Evolutionary conservation across 495 filamentous ascomycete species (phyloP).

Genomic region (Penicillium diatomitis): DNA sequence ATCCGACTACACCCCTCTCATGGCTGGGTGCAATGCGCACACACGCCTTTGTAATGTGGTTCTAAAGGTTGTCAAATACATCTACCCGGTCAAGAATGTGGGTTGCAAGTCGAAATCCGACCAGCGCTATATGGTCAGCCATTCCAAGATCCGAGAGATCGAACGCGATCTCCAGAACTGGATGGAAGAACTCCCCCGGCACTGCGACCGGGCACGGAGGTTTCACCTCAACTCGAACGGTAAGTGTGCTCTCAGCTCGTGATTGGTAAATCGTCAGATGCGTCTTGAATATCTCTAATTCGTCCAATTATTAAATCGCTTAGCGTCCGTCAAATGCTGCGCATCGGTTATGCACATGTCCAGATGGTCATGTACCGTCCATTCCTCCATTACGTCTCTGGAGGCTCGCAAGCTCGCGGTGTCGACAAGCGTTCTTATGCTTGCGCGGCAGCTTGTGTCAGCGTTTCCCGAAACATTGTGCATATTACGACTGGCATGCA

Average conservation of each 20-base stretch:
- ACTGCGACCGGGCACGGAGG: slow-evolving; percentile 67
- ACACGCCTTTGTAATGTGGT: slow-evolving; percentile 68
- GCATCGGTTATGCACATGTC: slow-evolving; percentile 82
- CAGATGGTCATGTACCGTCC: slow-evolving; percentile 94
- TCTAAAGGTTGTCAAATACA: slow-evolving; percentile 74
- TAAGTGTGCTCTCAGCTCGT: slow-evolving; percentile 29
- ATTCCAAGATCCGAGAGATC: slow-evolving; percentile 81
- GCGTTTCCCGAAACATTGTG: slow-evolving; percentile 86
- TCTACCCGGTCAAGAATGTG: slow-evolving; percentile 79
- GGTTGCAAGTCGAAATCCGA: slow-evolving; percentile 36
- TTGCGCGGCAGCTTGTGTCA: slow-evolving; percentile 87
- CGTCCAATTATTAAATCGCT: neutral
- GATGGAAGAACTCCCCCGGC: slow-evolving; percentile 71
- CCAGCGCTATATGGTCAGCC: slow-evolving; percentile 77
- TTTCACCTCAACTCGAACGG: slow-evolving; percentile 64
- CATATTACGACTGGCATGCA: slow-evolving; percentile 90
- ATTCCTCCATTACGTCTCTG: slow-evolving; percentile 89
- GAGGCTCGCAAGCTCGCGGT: slow-evolving; percentile 53
- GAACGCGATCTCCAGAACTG: slow-evolving; percentile 77
- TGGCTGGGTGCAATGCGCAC: slow-evolving; percentile 80
- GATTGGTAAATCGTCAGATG: neutral
- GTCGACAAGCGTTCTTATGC: slow-evolving; percentile 81
- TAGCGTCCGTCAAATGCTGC: slow-evolving; percentile 77
- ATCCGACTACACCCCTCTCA: slow-evolving; percentile 61
- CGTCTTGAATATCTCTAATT: neutral